A percentile compares a stretch with the other conserved stretches of the same genome.
phyloP scores from a whole-genome alignment of 2,329 filamentous ascomycete species.

The Aschersonia sp. region DNA sequence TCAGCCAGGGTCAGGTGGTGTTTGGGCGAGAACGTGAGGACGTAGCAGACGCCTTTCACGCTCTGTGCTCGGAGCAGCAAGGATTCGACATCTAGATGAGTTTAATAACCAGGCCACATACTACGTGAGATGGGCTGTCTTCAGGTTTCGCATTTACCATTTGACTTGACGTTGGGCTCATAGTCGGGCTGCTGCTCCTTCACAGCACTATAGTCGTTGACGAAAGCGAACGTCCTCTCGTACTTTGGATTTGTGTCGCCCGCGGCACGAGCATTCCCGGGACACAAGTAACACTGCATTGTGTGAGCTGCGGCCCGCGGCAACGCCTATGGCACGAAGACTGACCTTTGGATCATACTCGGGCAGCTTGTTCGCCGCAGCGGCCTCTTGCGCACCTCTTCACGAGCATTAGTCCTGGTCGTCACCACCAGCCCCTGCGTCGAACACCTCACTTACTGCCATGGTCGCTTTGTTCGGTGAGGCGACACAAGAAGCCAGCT shows the following conservation, averaged over 20 bases:
- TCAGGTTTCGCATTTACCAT: slow-evolving; percentile 13
- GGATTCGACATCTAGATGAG: slow-evolving; percentile 47
- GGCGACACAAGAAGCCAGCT: slow-evolving; percentile 92
- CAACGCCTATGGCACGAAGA: not conserved
- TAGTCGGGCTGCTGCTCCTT: slow-evolving; percentile 88
- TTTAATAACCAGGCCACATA: not conserved
- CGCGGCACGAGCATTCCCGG: slow-evolving; percentile 75
- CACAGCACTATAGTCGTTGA: slow-evolving; percentile 95
- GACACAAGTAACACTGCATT: slow-evolving; percentile 83
- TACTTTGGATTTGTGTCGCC: slow-evolving; percentile 82
- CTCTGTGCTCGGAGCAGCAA: slow-evolving; percentile 69
- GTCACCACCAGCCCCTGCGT: not conserved
- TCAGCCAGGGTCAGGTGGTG: slow-evolving; percentile 92
- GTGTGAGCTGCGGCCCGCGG: slow-evolving; percentile 5
- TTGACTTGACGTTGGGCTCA: slow-evolving; percentile 22
- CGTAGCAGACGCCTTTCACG: slow-evolving; percentile 92
- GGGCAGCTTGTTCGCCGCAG: slow-evolving; percentile 55
- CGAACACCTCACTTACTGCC: slow-evolving; percentile 57
- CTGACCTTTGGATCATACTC: slow-evolving; percentile 62
- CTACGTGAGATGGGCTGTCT: not conserved
- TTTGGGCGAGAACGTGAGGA: slow-evolving; percentile 82
- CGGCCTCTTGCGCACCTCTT: slow-evolving; percentile 65
- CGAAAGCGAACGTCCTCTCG: slow-evolving; percentile 77
- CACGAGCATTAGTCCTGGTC: slow-evolving; percentile 1
- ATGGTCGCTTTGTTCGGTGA: slow-evolving; percentile 90